phyloP scores from a whole-genome alignment of 2,329 filamentous ascomycete species.

The Graphiopsis chlorocephala region DNA sequence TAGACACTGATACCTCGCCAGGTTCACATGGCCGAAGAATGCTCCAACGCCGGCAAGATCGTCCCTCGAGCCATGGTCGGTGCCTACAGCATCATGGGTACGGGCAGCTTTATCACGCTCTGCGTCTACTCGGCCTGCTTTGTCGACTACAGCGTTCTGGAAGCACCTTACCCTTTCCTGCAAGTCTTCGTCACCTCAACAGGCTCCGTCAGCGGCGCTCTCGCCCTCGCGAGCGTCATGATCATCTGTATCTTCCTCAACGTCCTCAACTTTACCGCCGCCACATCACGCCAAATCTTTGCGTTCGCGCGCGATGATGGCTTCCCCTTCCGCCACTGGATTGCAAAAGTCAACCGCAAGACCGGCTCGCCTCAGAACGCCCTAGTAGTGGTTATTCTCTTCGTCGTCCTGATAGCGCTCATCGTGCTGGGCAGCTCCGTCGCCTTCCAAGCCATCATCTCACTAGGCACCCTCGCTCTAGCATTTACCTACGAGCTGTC shows the following conservation, averaged over 20 bases:
- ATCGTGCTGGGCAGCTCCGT: constrained; percentile 28
- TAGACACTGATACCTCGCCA: background rate
- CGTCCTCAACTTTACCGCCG: constrained; percentile 19
- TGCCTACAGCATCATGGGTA: constrained; percentile 26
- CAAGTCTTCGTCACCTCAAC: constrained; percentile 27
- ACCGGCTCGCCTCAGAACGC: constrained; percentile 29
- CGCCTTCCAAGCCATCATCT: constrained; percentile 38
- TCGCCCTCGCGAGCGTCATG: constrained; percentile 25
- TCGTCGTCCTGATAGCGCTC: constrained; percentile 26
- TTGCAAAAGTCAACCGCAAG: constrained; percentile 24
- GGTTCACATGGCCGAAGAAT: constrained; percentile 35
- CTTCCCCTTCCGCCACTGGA: constrained; percentile 23
- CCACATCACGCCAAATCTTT: constrained; percentile 45
- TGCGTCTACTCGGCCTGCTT: constrained; percentile 24
- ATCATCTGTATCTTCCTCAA: constrained; percentile 25
- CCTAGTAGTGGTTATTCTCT: constrained; percentile 22
- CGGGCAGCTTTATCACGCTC: constrained; percentile 22
- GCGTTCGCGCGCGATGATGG: constrained; percentile 41
- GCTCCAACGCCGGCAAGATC: constrained; percentile 26
- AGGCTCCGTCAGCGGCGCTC: constrained; percentile 22
- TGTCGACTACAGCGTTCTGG: constrained; percentile 19
- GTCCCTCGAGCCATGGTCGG: constrained; percentile 33
- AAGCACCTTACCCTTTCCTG: constrained; percentile 23
- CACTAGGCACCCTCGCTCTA: constrained; percentile 37
- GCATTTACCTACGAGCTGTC: constrained; percentile 43